Evolutionary conservation across 495 filamentous ascomycete species (phyloP), one percentile per base, ranked within the genome.

Genomic region (Lepidopterella palustris): DNA sequence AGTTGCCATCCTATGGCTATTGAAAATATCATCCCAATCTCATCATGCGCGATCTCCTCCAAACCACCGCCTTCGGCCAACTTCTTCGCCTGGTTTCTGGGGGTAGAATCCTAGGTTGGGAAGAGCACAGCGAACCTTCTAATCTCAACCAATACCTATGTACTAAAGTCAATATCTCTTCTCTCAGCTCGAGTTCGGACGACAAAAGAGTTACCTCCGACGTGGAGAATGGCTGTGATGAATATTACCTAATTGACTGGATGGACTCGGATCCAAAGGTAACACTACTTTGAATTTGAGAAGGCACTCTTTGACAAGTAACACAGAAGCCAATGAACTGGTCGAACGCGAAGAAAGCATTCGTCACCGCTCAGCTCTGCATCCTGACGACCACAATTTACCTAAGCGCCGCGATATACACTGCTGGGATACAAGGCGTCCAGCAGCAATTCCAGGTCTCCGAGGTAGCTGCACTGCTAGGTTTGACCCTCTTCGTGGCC

Each of bases 241-340:
- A 8, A 11, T 20, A 42, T 11, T 11, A 42, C 69, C 2, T 25
- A 42, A 42, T 11, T 42, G 39, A 8, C 39, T 3, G 8, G 1
- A 8, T n/a, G n/a, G n/a, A n/a, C n/a, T n/a, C n/a, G n/a, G n/a
- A n/a, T n/a, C n/a, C n/a, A 79, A 53, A 81, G 80, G 80, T 80
- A 82, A 60, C 73, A 70, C 47, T 74, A 75, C 15, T 72, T 77
- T 27, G 80, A 81, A 59, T 59, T 69, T 4, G 78, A 72, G 4
- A 81, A 83, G 50, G 79, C 80, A 0, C 76, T 79, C 28, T n/a
- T n/a, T n/a, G n/a, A n/a, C n/a, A n/a, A n/a, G n/a, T n/a, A n/a
- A n/a, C n/a, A n/a, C n/a, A n/a, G n/a, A n/a, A n/a, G n/a, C n/a
- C n/a, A n/a, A n/a, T n/a, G n/a, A 82, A 81, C 50, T 82, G 80